A percentile compares a stretch with the other conserved stretches of the same genome.
phyloP scores from a whole-genome alignment of 345 rosid genomes.

The Eucalyptus cladocalyx region DNA sequence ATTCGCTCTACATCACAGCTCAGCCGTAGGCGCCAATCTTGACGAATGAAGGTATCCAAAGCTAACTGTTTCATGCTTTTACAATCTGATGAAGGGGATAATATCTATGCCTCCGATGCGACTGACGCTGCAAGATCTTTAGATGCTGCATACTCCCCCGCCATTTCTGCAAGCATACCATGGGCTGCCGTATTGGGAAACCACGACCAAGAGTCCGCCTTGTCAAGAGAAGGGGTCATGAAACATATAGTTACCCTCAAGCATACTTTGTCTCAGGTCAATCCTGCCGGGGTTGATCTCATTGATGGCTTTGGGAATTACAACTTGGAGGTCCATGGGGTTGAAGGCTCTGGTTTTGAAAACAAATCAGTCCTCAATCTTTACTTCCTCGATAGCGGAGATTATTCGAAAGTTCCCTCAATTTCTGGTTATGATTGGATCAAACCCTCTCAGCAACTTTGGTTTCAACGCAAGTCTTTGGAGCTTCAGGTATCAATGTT shows the following conservation, averaged over 20 bases:
- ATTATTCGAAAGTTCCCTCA: constrained; percentile 43
- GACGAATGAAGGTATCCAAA: not conserved
- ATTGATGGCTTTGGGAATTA: constrained; percentile 94
- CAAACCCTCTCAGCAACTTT: constrained; percentile 71
- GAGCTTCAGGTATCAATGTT: constrained; percentile 40
- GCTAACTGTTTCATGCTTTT: not conserved
- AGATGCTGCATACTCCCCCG: constrained; percentile 70
- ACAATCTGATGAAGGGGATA: constrained; percentile 44
- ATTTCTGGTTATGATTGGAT: constrained; percentile 83
- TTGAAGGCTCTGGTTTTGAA: constrained; percentile 46
- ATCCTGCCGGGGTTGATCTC: constrained; percentile 35
- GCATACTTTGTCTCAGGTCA: constrained; percentile 54
- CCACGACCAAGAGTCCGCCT: constrained; percentile 76
- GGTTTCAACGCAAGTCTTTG: constrained; percentile 73
- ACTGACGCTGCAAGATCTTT: constrained; percentile 54
- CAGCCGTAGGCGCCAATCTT: not conserved
- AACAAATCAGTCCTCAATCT: constrained; percentile 80
- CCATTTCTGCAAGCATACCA: constrained; percentile 61
- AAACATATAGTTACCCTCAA: constrained; percentile 51
- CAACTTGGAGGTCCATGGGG: constrained; percentile 70
- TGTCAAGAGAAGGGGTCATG: constrained; percentile 75
- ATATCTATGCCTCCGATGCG: constrained; percentile 40
- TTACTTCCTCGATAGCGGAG: constrained; percentile 79
- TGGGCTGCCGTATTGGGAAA: constrained; percentile 91
- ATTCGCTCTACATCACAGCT: not conserved